These are phyloP conservation scores for Penicillium daleae DNA, from an alignment of 495 filamentous ascomycete genomes.

Conservation along the genomic window DNA sequence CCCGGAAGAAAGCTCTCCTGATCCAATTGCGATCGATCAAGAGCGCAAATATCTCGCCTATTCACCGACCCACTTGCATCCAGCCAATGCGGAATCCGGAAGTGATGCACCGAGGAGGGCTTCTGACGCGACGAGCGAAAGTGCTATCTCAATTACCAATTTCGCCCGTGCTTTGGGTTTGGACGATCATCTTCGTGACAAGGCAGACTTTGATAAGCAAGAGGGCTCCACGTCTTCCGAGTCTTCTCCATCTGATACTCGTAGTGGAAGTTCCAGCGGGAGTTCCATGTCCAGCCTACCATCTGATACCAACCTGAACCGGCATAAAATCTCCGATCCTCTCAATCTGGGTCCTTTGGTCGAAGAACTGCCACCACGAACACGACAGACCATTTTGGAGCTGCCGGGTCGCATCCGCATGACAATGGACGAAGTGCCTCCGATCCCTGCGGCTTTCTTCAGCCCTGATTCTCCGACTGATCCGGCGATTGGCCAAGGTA, in stretches of 20 bases:
- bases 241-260: conserved; percentile 65
- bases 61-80: conserved; percentile 24
- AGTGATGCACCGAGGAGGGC: conserved; percentile 26
- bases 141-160: conserved; percentile 41
- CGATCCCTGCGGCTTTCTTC: conserved; percentile 38
- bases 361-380: conserved; percentile 37
- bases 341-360: conserved; percentile 41
- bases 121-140: conserved; percentile 42
- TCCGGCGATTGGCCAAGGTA: conserved; percentile 52
- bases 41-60: conserved; percentile 12
- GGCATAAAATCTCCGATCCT: conserved; percentile 38
- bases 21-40: conserved; percentile 7
- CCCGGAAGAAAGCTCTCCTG: conserved; percentile 18
- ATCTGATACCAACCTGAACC: conserved; percentile 43
- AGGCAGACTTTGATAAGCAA: conserved; percentile 49
- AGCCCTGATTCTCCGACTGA: conserved; percentile 64
- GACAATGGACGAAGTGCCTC: conserved; percentile 38
- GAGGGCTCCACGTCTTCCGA: conserved; percentile 72
- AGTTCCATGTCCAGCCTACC: conserved; percentile 71
- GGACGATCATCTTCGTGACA: conserved; percentile 37
- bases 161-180: conserved; percentile 47
- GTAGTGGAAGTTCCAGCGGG: conserved; percentile 72
- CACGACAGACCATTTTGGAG: conserved; percentile 26
- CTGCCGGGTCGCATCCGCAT: conserved; percentile 26
- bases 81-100: conserved; percentile 16